These are phyloP conservation scores for Fusarium miscanthi DNA, from an alignment of 2,329 filamentous ascomycete species.

Conservation along the genomic window DNA sequence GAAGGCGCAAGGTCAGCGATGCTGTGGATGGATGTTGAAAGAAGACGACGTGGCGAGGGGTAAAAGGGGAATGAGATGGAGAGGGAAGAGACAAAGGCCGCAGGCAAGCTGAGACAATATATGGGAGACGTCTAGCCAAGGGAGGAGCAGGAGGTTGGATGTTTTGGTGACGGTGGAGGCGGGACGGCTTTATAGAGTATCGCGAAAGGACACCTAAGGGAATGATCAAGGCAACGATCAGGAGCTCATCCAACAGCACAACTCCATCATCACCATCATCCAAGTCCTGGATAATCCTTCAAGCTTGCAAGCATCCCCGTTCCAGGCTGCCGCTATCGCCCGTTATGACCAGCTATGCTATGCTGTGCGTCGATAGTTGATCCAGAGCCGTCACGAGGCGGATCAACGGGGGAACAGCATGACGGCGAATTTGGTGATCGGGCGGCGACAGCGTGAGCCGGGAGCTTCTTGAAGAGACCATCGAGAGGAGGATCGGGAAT, in stretches of 20 bases:
- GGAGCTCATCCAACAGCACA: conserved; percentile 21
- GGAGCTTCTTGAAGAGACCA: conserved; percentile 33
- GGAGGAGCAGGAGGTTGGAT: conserved; percentile 39
- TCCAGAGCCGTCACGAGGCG: conserved; percentile 33
- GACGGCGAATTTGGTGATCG: conserved; percentile 25
- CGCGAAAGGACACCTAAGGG: conserved; percentile 47
- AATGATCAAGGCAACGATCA: conserved; percentile 40
- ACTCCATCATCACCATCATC: conserved; percentile 18
- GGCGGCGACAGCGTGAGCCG: conserved; percentile 31
- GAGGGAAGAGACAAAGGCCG: conserved; percentile 25
- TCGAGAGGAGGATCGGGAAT: conserved; percentile 30
- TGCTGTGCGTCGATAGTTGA: conserved; percentile 24
- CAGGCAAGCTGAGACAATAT: conserved; percentile 31
- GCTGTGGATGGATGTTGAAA: conserved; percentile 22
- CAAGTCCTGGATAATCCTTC: conserved; percentile 1
- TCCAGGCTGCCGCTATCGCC: conserved; percentile 35
- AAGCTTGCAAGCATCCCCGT: not conserved
- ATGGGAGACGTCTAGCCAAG: conserved; percentile 24
- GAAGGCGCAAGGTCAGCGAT: conserved; percentile 37
- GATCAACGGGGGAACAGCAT: conserved; percentile 35
- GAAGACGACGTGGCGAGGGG: conserved; percentile 30
- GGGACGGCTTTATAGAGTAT: conserved; percentile 43
- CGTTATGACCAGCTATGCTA: conserved; percentile 30
- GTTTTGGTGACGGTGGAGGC: conserved; percentile 39
- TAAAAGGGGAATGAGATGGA: conserved; percentile 21